Percentiles rank a stretch among this genome's conserved stretches.
Conservation (phyloP, 805 yeast genomes). For the Kregervanrija pseudodelftensis region DNA sequence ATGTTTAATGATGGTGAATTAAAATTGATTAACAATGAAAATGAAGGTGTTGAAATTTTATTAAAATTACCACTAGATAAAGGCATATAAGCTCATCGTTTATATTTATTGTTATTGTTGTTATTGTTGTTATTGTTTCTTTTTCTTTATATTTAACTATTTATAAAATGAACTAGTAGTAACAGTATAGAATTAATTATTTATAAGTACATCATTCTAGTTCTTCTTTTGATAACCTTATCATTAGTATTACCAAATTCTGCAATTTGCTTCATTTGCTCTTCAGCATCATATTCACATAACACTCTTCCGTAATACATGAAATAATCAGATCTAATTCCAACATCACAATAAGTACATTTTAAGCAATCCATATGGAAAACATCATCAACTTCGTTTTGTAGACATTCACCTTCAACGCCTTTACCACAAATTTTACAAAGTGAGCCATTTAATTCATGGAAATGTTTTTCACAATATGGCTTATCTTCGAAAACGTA, state of each 20-base stretch:
- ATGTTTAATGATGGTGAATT: conserved; percentile 21
- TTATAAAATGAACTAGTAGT: background rate
- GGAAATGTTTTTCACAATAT: conserved; percentile 75
- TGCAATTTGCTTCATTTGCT: conserved; percentile 11
- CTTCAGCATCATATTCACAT: conserved; percentile 40
- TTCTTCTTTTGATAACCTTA: conserved; percentile 26
- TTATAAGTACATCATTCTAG: conserved; percentile 25
- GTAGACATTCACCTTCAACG: conserved; percentile 88
- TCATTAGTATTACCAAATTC: conserved; percentile 6
- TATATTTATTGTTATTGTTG: background rate
- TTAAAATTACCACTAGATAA: conserved; percentile 16
- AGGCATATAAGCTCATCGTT: background rate
- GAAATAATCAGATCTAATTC: conserved; percentile 49
- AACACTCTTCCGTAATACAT: conserved; percentile 40
- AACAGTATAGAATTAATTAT: background rate
- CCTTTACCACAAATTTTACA: conserved; percentile 68
- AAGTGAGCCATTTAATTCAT: conserved; percentile 63
- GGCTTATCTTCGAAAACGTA: conserved; percentile 78
- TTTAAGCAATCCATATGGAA: conserved; percentile 71
- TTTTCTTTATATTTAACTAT: background rate
- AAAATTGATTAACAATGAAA: conserved; percentile 15
- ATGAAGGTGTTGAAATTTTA: conserved; percentile 19
- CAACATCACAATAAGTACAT: conserved; percentile 53
- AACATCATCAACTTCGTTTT: conserved; percentile 60
- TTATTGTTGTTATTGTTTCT: background rate